Evolutionary conservation across 202 grass and related monocot species (phyloP).

Genomic region (Schoenoplectus triqueter): DNA sequence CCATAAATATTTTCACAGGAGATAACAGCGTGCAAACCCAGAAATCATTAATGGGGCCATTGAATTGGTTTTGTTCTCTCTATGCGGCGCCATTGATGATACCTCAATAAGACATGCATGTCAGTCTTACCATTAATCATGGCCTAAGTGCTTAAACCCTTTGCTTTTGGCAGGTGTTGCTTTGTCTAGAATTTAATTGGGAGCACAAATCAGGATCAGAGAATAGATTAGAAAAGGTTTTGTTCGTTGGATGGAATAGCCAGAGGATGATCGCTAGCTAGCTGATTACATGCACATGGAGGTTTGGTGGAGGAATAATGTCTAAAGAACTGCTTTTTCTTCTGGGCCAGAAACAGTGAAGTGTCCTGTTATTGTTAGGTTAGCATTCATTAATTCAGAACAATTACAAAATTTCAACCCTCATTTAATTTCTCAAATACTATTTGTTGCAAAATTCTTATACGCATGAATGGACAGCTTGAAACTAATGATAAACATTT

Average conservation of each 20-base stretch:
- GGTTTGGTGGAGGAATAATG: slow-evolving; percentile 38
- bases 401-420: background rate
- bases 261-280: background rate
- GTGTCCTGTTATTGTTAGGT: background rate
- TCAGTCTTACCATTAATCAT: slow-evolving; percentile 17
- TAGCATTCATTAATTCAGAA: slow-evolving; percentile 10
- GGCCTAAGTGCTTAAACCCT: slow-evolving; percentile 11
- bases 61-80: slow-evolving; percentile 19
- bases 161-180: slow-evolving; percentile 12
- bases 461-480: background rate
- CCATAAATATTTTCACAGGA: background rate
- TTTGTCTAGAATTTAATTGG: background rate
- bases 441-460: background rate
- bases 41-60: slow-evolving; percentile 2
- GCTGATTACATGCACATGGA: slow-evolving; percentile 22
- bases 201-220: slow-evolving; percentile 15
- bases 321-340: background rate
- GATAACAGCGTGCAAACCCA: slow-evolving; percentile 7
- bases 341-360: background rate
- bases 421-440: background rate
- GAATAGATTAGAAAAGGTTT: background rate
- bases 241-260: background rate
- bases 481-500: background rate
- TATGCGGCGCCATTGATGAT: slow-evolving; percentile 20
- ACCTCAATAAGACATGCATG: slow-evolving; percentile 14